These are phyloP conservation scores for Fusarium pseudonygamai DNA, from an alignment of 2,329 filamentous ascomycete genomes.

Conservation along the genomic window DNA sequence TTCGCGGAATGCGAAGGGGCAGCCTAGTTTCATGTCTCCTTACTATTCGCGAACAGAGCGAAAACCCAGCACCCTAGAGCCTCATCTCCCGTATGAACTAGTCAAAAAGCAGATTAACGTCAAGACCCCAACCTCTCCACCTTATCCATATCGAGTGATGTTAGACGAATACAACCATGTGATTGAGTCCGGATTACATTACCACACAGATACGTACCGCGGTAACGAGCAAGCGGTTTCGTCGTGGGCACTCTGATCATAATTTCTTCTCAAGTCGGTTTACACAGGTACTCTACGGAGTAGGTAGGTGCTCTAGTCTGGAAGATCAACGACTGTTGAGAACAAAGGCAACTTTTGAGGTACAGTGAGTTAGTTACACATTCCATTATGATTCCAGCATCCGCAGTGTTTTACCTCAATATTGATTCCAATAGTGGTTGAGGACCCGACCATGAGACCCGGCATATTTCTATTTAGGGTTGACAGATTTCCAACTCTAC, in stretches of 20 bases:
- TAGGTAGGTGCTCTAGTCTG: neutral
- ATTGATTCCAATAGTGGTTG: neutral
- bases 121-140: conserved; percentile 24
- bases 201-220: neutral
- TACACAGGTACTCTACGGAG: neutral
- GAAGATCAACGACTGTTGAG: neutral
- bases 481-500: neutral
- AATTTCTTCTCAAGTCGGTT: neutral
- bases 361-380: neutral
- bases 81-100: conserved; percentile 37
- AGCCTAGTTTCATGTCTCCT: neutral
- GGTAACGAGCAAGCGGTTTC: neutral
- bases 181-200: conserved; percentile 26
- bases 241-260: neutral
- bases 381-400: conserved; percentile 6
- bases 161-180: conserved; percentile 42
- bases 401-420: neutral
- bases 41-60: conserved; percentile 21
- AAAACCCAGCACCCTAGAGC: conserved; percentile 22
- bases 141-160: conserved; percentile 40
- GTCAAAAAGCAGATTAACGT: conserved; percentile 33
- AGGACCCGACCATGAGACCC: neutral
- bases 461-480: neutral
- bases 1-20: conserved; percentile 29
- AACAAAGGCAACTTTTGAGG: neutral